A percentile compares a stretch with the other conserved stretches of the same genome.
phyloP scores from a whole-genome alignment of 352 stramenopile species.

The Phytophthora melonis region DNA sequence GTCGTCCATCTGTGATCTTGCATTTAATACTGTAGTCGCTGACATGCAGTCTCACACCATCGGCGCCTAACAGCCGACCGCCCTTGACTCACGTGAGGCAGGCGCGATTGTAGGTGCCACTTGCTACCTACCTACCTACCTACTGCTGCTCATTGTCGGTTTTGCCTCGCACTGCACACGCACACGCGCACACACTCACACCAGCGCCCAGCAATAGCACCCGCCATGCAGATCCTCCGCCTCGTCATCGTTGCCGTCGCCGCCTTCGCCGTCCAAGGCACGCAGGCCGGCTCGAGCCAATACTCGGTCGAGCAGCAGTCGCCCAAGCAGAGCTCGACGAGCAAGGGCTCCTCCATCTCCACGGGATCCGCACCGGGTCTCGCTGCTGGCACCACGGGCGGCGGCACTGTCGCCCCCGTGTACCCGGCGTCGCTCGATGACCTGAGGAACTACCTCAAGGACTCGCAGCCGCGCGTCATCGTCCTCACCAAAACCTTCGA shows the following conservation, averaged over 20 bases:
- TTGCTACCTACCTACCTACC: neutral
- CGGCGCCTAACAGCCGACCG: too few relatives aligned
- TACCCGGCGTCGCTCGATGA: slow-evolving; percentile 52
- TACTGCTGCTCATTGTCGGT: slow-evolving; percentile 28
- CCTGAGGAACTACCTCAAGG: slow-evolving; percentile 54
- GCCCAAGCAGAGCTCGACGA: neutral
- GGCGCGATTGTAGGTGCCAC: too few relatives aligned
- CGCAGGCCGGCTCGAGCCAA: slow-evolving; percentile 31
- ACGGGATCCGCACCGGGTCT: slow-evolving; percentile 27
- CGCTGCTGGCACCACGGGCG: slow-evolving; percentile 47
- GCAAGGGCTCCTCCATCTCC: slow-evolving; percentile 6
- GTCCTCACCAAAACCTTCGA: slow-evolving; percentile 60
- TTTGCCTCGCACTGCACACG: slow-evolving; percentile 23
- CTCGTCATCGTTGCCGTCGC: slow-evolving; percentile 24
- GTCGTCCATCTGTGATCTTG: neutral
- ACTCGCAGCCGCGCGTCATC: slow-evolving; percentile 55
- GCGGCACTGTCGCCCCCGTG: slow-evolving; percentile 44
- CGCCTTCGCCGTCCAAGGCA: slow-evolving; percentile 39
- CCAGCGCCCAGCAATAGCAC: too few relatives aligned
- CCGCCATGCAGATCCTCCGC: slow-evolving; percentile 33
- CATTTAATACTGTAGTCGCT: too few relatives aligned
- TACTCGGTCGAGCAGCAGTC: neutral
- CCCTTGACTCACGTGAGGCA: too few relatives aligned
- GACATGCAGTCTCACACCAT: neutral
- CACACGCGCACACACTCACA: neutral